Conservation (phyloP, 2,329 filamentous ascomycete species). For the Verticillium nubilum region DNA sequence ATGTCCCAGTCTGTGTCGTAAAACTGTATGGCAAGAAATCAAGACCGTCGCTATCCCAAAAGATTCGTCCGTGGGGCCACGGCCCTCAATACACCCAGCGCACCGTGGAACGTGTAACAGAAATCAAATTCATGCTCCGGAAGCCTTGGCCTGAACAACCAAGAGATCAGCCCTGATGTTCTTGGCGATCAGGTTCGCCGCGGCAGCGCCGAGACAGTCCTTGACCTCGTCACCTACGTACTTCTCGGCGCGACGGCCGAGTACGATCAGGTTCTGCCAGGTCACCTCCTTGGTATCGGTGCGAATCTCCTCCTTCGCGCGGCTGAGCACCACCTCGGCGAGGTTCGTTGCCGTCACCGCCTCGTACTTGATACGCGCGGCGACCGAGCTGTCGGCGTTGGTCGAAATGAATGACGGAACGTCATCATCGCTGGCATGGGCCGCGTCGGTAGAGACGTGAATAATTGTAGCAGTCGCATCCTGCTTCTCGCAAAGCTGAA, state of each 20-base stretch:
- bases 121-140: background rate
- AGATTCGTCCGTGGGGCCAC: background rate
- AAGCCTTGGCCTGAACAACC: constrained; percentile 14
- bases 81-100: background rate
- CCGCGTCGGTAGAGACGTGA: constrained; percentile 25
- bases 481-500: constrained; percentile 77
- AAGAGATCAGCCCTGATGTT: constrained; percentile 22
- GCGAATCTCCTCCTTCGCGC: constrained; percentile 6
- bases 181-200: constrained; percentile 11
- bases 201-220: constrained; percentile 16
- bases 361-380: constrained; percentile 16
- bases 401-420: constrained; percentile 21
- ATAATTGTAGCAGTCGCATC: constrained; percentile 74
- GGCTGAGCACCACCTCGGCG: constrained; percentile 5
- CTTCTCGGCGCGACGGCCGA: constrained; percentile 17
- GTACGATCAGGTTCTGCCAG: constrained; percentile 18
- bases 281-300: constrained; percentile 4
- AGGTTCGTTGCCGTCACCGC: constrained; percentile 3
- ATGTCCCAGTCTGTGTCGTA: background rate
- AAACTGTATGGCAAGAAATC: background rate
- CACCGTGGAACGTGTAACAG: background rate
- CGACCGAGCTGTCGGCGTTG: constrained; percentile 13
- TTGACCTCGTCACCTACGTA: constrained; percentile 18
- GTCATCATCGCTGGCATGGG: constrained; percentile 11
- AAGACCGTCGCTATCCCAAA: background rate